Percentiles rank a stretch among this genome's conserved stretches.
Evolutionary conservation across 1,284 basidiomycete genomes (phyloP).

Genomic region (Cryptococcus sp.): DNA sequence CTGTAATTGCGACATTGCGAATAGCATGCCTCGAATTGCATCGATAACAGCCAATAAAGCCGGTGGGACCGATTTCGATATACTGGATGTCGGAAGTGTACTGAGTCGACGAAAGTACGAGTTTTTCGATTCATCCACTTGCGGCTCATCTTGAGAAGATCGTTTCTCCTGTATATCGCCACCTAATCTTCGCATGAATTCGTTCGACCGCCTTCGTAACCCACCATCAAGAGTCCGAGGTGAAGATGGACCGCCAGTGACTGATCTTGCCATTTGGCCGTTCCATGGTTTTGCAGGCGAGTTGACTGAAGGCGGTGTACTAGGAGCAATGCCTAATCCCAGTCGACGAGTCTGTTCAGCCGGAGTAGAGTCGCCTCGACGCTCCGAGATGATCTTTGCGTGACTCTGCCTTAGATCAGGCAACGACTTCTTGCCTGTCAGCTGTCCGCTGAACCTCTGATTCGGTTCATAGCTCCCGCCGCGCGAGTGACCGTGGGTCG

Average conservation of each 20-base stretch:
- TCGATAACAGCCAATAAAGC: slow-evolving; percentile 74
- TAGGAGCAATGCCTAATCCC: slow-evolving; percentile 29
- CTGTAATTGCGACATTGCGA: slow-evolving; percentile 88
- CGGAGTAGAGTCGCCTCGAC: slow-evolving; percentile 23
- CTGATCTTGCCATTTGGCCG: slow-evolving; percentile 13
- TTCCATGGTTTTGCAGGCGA: slow-evolving; percentile 7
- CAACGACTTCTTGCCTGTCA: slow-evolving; percentile 73
- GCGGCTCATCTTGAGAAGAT: slow-evolving; percentile 25
- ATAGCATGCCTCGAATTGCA: slow-evolving; percentile 84
- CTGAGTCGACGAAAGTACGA: slow-evolving; percentile 86
- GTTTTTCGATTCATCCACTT: slow-evolving; percentile 71
- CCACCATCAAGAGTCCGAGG: slow-evolving; percentile 8
- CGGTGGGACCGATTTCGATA: slow-evolving; percentile 67
- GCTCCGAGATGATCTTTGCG: slow-evolving; percentile 50
- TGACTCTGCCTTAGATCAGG: slow-evolving; percentile 71
- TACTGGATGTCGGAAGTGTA: slow-evolving; percentile 64
- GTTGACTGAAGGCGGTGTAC: slow-evolving; percentile 10
- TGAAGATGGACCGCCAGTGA: slow-evolving; percentile 3
- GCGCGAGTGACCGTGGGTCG: slow-evolving; percentile 28
- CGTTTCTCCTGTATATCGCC: slow-evolving; percentile 9
- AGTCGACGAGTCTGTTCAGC: slow-evolving; percentile 23
- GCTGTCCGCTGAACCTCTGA: slow-evolving; percentile 43
- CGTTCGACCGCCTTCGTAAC: slow-evolving; percentile 24
- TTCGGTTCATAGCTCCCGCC: slow-evolving; percentile 43
- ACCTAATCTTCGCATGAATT: slow-evolving; percentile 20